Evolutionary conservation across 2,329 filamentous ascomycete genomes (phyloP).

Genomic region (Aspergillus piperis): DNA sequence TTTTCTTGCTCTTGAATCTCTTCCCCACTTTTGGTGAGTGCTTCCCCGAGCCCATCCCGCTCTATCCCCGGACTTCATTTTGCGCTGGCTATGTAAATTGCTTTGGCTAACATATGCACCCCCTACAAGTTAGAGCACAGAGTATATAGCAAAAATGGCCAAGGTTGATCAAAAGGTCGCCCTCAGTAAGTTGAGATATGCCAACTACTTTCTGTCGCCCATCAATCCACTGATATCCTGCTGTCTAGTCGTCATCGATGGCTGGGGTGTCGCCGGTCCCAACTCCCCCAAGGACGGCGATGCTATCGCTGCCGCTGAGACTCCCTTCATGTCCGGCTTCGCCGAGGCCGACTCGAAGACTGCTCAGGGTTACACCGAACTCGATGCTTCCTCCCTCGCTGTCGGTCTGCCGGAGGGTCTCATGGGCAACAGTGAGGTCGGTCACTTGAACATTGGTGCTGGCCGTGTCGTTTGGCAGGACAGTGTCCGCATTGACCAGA

Average conservation of each 20-base stretch:
- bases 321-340: conserved; percentile 92
- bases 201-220: conserved; percentile 18
- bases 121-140: neutral
- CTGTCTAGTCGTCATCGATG: conserved; percentile 90
- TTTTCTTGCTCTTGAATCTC: neutral
- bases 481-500: conserved; percentile 92
- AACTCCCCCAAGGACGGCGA: conserved; percentile 85
- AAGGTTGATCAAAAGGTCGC: conserved; percentile 70
- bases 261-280: conserved; percentile 86
- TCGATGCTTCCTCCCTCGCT: conserved; percentile 93
- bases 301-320: conserved; percentile 90
- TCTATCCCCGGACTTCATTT: conserved; percentile 9
- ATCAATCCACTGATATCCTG: conserved; percentile 19
- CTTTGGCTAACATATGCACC: conserved; percentile 13
- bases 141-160: conserved; percentile 54
- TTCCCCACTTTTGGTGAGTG: conserved; percentile 12
- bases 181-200: conserved; percentile 56
- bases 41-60: neutral
- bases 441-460: conserved; percentile 97
- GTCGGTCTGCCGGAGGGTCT: conserved; percentile 94
- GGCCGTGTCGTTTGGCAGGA: conserved; percentile 98
- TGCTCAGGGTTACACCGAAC: conserved; percentile 81
- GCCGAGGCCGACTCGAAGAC: conserved; percentile 65
- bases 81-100: conserved; percentile 24
- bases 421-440: conserved; percentile 99